Conservation (phyloP, 2,329 filamentous ascomycete species). For the Hirsutella minnesotensis region DNA sequence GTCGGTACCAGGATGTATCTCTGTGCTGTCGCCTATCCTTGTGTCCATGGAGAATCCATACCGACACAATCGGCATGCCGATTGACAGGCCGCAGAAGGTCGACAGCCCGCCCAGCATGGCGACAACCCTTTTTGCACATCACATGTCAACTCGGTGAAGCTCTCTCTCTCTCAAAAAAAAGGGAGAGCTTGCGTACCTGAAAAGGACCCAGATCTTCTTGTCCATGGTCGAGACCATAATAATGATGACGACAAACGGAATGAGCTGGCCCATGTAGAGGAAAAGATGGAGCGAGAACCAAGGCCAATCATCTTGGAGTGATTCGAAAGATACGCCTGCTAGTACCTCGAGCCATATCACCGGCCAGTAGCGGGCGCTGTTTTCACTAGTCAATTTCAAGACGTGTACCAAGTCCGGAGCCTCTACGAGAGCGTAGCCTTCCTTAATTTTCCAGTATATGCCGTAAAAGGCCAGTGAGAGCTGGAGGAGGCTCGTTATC, state of each 20-base stretch:
- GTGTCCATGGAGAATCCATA: too few species aligned
- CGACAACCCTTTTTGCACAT: neutral
- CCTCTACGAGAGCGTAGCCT: constrained; percentile 1
- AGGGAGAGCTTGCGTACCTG: constrained; percentile 1
- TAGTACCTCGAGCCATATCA: neutral
- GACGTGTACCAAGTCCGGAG: neutral
- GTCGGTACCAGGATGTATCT: too few species aligned
- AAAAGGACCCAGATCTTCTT: neutral
- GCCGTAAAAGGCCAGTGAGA: constrained; percentile 1
- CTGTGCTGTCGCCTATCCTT: too few species aligned
- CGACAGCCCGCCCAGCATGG: neutral
- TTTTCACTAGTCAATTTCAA: neutral
- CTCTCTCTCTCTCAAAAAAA: too few species aligned
- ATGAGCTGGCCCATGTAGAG: constrained; percentile 6
- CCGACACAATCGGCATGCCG: constrained; percentile 3
- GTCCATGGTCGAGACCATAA: neutral
- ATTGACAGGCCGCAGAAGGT: constrained; percentile 2
- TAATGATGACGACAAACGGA: constrained; percentile 1
- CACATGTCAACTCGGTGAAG: too few species aligned
- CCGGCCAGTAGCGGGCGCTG: neutral
- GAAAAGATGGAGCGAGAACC: constrained; percentile 7
- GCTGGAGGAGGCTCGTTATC: constrained; percentile 2
- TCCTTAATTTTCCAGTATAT: constrained; percentile 4
- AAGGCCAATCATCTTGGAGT: constrained; percentile 2
- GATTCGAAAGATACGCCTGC: constrained; percentile 1